Evolutionary conservation across 2,329 filamentous ascomycete species (phyloP), one percentile per base, ranked within the genome.

Genomic region (Aspergillus amoenus): DNA sequence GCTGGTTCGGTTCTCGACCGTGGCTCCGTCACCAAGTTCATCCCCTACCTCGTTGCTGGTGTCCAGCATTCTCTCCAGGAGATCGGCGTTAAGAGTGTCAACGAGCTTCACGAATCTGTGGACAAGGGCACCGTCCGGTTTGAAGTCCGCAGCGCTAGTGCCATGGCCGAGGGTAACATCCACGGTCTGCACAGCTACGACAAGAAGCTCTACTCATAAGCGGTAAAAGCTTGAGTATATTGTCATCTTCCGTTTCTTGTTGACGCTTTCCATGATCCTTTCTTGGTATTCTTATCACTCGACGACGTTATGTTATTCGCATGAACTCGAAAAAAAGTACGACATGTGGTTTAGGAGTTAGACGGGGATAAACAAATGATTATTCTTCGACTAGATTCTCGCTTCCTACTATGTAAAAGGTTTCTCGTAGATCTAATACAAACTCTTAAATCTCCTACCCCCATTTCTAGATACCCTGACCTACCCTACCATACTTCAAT

Each of bases 31-130:
- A 91, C 85, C 75, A 97, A 96, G 80, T 99, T 99, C 72, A 84
- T 97, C 59, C 94, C 94, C 45, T 99, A 99, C 79, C 86, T 99
- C 40, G 88, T 93, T 66, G 92, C 94, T 48, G 95, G 94, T 74
- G 84, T 99, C 64, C 96, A 97, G 84, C 94, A 99, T 83, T 96
- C 91, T 60, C 84, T 99, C 77, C 94, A 99, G 80, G 94, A 99
- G 72, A 92, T 93, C 71, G 94, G 94, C 64, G 86, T 91, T 71
- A 87, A 85, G 80, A 96, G 90, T 74, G 78, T 99, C 64, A 73
- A 81, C 41, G 88, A 87, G 68, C 83, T 99, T 58, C 91, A 93
- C 74, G 79, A 88, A 62, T 84, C 84, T 65, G 93, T 96, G 27
- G 78, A 81, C 64, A 82, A 85, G 32, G 91, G 93, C 60, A 85